These are phyloP conservation scores for Dendrocalamus sinicus DNA, from an alignment of 176 grass and related monocot genomes.

Conservation along the genomic window DNA sequence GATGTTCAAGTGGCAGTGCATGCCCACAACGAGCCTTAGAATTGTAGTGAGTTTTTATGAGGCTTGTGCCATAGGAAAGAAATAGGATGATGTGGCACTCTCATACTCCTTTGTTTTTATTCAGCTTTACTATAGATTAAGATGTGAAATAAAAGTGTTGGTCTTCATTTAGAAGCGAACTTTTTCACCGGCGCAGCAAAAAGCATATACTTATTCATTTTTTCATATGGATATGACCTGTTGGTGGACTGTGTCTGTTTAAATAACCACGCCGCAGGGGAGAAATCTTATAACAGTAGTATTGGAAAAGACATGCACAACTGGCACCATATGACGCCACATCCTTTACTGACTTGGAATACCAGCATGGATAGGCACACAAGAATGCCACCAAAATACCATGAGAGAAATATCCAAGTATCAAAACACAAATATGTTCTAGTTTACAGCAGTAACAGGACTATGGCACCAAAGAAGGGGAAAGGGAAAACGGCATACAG, in stretches of 20 bases:
- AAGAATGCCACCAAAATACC: slow-evolving; percentile 1
- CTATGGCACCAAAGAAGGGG: slow-evolving; percentile 36
- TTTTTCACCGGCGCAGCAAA: neutral
- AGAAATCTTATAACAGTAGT: neutral
- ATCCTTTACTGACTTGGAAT: neutral
- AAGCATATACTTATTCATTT: neutral
- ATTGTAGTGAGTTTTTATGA: too few species aligned
- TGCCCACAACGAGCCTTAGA: too few species aligned
- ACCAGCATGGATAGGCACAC: neutral
- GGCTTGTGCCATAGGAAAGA: too few species aligned
- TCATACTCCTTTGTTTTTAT: too few species aligned
- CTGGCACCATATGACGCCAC: slow-evolving; percentile 39
- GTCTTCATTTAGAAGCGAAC: neutral
- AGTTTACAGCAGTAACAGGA: slow-evolving; percentile 66
- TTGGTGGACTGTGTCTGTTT: neutral
- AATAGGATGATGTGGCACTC: too few species aligned
- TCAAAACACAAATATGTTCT: slow-evolving; percentile 45
- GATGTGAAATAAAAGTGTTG: neutral
- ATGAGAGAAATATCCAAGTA: slow-evolving; percentile 24
- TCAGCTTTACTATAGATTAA: too few species aligned
- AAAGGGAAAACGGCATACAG: slow-evolving; percentile 43
- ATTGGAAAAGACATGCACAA: neutral
- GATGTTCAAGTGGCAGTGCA: too few species aligned
- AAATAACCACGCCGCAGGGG: neutral
- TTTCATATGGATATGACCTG: neutral